These are phyloP conservation scores for Oryza coarctata DNA, from an alignment of 176 grass and related monocot genomes.

Conservation along the genomic window DNA sequence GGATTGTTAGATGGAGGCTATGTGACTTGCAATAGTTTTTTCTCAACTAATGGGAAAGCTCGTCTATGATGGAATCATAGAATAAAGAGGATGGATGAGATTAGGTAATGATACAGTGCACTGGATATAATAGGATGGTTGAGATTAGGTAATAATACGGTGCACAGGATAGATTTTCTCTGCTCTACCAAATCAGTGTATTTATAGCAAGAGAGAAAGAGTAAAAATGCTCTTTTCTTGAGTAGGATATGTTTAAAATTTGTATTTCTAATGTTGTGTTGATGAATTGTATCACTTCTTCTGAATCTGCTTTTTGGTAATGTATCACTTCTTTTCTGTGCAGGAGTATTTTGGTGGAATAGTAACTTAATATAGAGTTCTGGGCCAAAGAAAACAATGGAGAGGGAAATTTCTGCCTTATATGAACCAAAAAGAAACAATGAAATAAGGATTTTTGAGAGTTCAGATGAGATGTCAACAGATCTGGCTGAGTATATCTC, in stretches of 20 bases:
- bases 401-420: conserved; percentile 50
- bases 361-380: conserved; percentile 30
- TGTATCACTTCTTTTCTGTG: conserved; percentile 33
- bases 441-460: conserved; percentile 87
- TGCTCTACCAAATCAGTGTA: background rate
- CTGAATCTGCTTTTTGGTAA: conserved; percentile 26
- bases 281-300: conserved; percentile 16
- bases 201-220: background rate
- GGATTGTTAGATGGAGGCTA: background rate
- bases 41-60: background rate
- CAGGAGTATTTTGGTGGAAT: conserved; percentile 41
- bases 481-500: conserved; percentile 92
- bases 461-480: conserved; percentile 69
- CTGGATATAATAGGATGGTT: background rate
- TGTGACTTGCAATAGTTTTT: background rate
- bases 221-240: conserved; percentile 2
- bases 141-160: background rate
- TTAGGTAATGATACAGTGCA: background rate
- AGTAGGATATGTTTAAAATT: conserved; percentile 1
- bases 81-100: conserved; percentile 9
- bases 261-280: conserved; percentile 28
- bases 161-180: background rate
- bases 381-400: conserved; percentile 30
- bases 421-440: conserved; percentile 60
- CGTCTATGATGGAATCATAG: conserved; percentile 27